Evolutionary conservation across 2,329 filamentous ascomycete species (phyloP).

Genomic region (Fusarium scirpi): DNA sequence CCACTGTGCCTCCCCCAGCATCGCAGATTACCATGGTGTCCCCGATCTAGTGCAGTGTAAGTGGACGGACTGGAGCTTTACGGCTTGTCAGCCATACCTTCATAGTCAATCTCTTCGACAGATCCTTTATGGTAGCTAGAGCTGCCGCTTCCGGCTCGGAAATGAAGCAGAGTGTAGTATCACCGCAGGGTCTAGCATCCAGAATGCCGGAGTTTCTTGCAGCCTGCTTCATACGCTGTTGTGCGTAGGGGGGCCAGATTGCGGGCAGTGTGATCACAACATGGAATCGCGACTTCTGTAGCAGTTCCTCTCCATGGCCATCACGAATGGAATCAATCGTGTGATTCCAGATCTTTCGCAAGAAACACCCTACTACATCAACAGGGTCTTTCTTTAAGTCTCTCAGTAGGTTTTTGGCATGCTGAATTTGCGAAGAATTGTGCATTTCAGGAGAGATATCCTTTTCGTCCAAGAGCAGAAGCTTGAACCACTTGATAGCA

Average conservation of each 20-base stretch:
- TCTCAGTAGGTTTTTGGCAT: neutral
- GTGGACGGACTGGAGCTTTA: neutral
- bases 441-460: conserved; percentile 47
- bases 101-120: conserved; percentile 39
- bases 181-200: conserved; percentile 31
- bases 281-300: conserved; percentile 46
- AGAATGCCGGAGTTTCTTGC: conserved; percentile 53
- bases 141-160: conserved; percentile 61
- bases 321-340: conserved; percentile 42
- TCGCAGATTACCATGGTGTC: conserved; percentile 52
- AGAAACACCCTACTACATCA: conserved; percentile 50
- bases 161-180: conserved; percentile 52
- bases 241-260: conserved; percentile 58
- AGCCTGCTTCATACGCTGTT: conserved; percentile 53
- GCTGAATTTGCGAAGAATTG: conserved; percentile 36
- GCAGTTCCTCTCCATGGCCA: conserved; percentile 23
- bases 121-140: conserved; percentile 51
- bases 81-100: conserved; percentile 13
- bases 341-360: conserved; percentile 52
- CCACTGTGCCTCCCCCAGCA: conserved; percentile 54
- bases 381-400: conserved; percentile 36
- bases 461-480: conserved; percentile 51
- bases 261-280: conserved; percentile 59
- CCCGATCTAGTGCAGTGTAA: conserved; percentile 9
- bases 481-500: conserved; percentile 57